Evolutionary conservation across 257 asterid species (phyloP).

Genomic region (Solanum paucissectum): DNA sequence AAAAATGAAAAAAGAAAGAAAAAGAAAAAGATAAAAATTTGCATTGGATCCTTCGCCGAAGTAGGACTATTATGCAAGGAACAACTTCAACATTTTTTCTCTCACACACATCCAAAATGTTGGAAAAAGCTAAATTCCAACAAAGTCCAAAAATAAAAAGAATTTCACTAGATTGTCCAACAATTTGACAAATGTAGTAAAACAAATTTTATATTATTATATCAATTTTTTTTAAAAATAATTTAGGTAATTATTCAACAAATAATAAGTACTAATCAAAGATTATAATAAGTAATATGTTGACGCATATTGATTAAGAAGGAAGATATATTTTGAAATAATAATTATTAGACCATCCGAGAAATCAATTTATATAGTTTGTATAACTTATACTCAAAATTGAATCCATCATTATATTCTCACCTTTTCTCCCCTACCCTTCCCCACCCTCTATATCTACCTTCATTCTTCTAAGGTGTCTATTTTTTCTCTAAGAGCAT

Average conservation of each 20-base stretch:
- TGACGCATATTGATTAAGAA: too few relatives aligned
- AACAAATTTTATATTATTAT: too few relatives aligned
- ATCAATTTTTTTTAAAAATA: too few relatives aligned
- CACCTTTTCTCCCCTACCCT: background rate
- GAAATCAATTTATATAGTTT: too few relatives aligned
- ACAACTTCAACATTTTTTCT: background rate
- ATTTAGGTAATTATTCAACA: background rate
- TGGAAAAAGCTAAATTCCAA: background rate
- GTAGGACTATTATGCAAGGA: background rate
- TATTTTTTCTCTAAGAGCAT: background rate
- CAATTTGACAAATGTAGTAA: background rate
- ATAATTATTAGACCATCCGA: too few relatives aligned
- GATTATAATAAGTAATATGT: too few relatives aligned
- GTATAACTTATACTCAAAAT: background rate
- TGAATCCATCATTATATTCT: background rate
- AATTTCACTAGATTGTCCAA: background rate
- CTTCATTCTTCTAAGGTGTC: background rate
- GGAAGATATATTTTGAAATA: too few relatives aligned
- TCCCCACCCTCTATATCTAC: background rate
- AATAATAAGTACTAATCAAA: too few relatives aligned
- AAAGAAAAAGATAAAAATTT: background rate
- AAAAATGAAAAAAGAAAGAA: background rate
- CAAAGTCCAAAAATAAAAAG: background rate
- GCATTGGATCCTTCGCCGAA: conserved; percentile 4
- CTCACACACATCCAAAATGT: background rate